Percentiles rank a stretch among this genome's conserved stretches.
These are phyloP conservation scores for Boletus sp. DNA, from an alignment of 768 basidiomycete genomes.

Conservation along the genomic window DNA sequence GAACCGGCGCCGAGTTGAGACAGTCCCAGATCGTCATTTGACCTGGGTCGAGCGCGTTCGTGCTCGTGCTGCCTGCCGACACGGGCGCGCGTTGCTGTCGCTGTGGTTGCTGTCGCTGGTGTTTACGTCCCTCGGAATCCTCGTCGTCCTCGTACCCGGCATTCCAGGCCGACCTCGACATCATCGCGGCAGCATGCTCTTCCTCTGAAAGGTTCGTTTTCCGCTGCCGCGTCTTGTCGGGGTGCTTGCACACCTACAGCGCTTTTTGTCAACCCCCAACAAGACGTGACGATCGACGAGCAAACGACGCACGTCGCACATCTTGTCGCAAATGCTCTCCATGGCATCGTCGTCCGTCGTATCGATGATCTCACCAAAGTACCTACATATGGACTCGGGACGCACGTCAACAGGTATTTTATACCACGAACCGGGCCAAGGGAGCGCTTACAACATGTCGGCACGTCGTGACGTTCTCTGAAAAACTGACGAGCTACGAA, in stretches of 20 bases:
- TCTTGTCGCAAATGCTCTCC: constrained; percentile 60
- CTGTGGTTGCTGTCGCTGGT: background rate
- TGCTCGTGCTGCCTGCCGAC: background rate
- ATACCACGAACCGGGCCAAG: background rate
- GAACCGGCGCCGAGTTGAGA: constrained; percentile 11
- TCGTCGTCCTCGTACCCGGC: constrained; percentile 31
- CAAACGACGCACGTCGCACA: constrained; percentile 70
- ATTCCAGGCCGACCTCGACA: constrained; percentile 21
- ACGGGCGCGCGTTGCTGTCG: constrained; percentile 1
- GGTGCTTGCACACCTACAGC: constrained; percentile 72
- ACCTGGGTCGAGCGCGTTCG: background rate
- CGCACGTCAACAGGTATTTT: background rate
- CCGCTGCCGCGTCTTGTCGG: constrained; percentile 57
- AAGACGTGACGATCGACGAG: background rate
- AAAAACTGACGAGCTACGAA: constrained; percentile 47
- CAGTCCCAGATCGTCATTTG: constrained; percentile 26
- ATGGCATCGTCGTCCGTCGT: constrained; percentile 41
- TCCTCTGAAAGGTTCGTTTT: constrained; percentile 49
- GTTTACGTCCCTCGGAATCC: constrained; percentile 3
- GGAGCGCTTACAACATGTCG: constrained; percentile 62
- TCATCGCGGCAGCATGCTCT: constrained; percentile 29
- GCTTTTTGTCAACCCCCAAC: background rate
- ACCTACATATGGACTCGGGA: constrained; percentile 67
- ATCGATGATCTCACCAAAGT: constrained; percentile 74
- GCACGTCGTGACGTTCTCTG: constrained; percentile 59